phyloP scores from a whole-genome alignment of 805 yeast species.

The Metschnikowia kofuensis region DNA sequence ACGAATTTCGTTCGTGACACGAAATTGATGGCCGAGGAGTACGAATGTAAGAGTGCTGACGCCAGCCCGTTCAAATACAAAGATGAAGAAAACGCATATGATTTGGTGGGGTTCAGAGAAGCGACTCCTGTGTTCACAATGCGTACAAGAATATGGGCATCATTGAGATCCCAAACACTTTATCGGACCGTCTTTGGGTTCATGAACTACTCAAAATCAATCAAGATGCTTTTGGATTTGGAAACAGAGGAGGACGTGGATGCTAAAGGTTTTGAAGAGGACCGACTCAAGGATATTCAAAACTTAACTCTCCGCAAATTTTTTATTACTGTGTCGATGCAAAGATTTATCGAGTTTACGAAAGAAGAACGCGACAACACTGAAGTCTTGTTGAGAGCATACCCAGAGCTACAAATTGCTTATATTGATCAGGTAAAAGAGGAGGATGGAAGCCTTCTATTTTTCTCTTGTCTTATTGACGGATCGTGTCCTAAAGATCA shows the following conservation, averaged over 20 bases:
- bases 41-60: slow-evolving; percentile 17
- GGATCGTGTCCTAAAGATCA: slow-evolving; percentile 66
- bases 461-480: slow-evolving; percentile 75
- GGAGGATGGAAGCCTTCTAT: slow-evolving; percentile 58
- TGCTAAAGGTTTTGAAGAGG: slow-evolving; percentile 6
- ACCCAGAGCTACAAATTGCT: slow-evolving; percentile 86
- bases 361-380: slow-evolving; percentile 77
- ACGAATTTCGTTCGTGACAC: slow-evolving; percentile 96
- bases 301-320: slow-evolving; percentile 83
- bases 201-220: slow-evolving; percentile 97
- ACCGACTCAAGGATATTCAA: slow-evolving; percentile 10
- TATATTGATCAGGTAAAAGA: slow-evolving; percentile 90
- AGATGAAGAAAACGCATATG: slow-evolving; percentile 72
- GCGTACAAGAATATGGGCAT: slow-evolving; percentile 98
- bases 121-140: slow-evolving; percentile 96
- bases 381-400: slow-evolving; percentile 76
- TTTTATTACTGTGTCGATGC: slow-evolving; percentile 81
- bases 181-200: slow-evolving; percentile 97
- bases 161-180: slow-evolving; percentile 92
- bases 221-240: slow-evolving; percentile 87
- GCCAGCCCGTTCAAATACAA: slow-evolving; percentile 22
- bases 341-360: slow-evolving; percentile 68
- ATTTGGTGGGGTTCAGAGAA: slow-evolving; percentile 94
- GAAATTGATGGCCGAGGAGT: slow-evolving; percentile 87
- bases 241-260: slow-evolving; percentile 70